These are phyloP conservation scores for Lyophyllum atratum DNA, from an alignment of 768 basidiomycete species.

Conservation along the genomic window DNA sequence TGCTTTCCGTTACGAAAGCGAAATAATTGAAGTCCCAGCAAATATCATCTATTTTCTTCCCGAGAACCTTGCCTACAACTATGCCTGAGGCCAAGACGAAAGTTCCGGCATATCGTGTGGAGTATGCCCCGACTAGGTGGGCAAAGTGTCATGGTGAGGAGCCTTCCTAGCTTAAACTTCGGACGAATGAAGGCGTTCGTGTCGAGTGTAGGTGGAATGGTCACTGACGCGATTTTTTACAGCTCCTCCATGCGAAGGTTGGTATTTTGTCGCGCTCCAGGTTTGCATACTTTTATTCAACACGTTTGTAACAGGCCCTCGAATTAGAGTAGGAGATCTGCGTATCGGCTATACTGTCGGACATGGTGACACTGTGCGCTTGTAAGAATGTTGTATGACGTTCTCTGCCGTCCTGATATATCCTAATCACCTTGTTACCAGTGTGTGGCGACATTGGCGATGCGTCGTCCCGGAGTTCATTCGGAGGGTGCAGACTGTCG, in stretches of 20 bases:
- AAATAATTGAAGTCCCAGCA: too few relatives aligned
- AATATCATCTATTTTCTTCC: too few relatives aligned
- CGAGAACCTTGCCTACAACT: too few relatives aligned
- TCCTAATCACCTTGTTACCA: neutral
- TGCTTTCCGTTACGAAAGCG: too few relatives aligned
- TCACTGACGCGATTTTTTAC: neutral
- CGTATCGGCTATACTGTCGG: neutral
- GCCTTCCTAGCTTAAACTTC: too few relatives aligned
- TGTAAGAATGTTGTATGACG: neutral
- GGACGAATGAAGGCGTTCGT: too few relatives aligned
- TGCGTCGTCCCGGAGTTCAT: neutral
- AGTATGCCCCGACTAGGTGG: neutral
- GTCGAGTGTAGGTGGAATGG: too few relatives aligned
- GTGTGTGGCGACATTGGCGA: neutral
- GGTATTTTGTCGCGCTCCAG: neutral
- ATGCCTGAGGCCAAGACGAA: too few relatives aligned
- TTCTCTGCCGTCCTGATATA: neutral
- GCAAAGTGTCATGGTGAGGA: neutral
- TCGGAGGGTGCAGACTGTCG: neutral
- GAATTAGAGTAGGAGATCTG: neutral
- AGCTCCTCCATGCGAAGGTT: neutral
- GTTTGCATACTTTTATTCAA: neutral
- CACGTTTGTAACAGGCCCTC: neutral
- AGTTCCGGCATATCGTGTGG: neutral
- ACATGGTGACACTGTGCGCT: neutral